Evolutionary conservation across 2,329 filamentous ascomycete genomes (phyloP).

Genomic region (Ascomycota sp.): DNA sequence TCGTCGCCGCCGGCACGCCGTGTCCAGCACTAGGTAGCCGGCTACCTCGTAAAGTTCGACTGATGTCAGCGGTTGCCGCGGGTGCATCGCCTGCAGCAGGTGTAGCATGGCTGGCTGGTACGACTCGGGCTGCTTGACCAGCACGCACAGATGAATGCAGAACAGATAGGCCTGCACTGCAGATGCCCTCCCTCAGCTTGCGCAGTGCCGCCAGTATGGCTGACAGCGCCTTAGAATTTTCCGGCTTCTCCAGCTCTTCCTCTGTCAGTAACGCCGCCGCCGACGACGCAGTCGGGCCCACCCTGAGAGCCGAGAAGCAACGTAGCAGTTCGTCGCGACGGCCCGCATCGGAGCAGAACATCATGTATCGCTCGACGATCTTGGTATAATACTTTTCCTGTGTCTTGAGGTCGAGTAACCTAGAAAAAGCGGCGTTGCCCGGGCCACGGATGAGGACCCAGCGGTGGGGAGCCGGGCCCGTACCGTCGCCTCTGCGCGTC

Average conservation of each 20-base stretch:
- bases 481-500: no score
- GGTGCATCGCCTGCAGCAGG: constrained; percentile 53
- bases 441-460: neutral
- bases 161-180: constrained; percentile 82
- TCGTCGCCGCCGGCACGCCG: constrained; percentile 65
- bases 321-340: constrained; percentile 53
- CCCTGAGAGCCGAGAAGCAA: constrained; percentile 46
- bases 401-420: constrained; percentile 51
- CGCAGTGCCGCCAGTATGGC: constrained; percentile 67
- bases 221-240: constrained; percentile 39
- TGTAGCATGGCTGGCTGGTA: constrained; percentile 77
- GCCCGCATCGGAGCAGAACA: constrained; percentile 59
- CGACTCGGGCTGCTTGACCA: constrained; percentile 64
- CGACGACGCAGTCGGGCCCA: neutral
- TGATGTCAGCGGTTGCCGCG: constrained; percentile 42
- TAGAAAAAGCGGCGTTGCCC: constrained; percentile 10
- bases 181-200: constrained; percentile 76
- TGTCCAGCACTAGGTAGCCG: constrained; percentile 67
- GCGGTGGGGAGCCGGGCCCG: no score
- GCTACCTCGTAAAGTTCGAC: constrained; percentile 63
- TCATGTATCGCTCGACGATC: constrained; percentile 76
- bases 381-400: constrained; percentile 76
- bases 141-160: constrained; percentile 65
- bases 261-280: constrained; percentile 1
- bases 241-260: constrained; percentile 10